phyloP scores from a whole-genome alignment of 306 rosid species.

The Ochetophila trinervis region DNA sequence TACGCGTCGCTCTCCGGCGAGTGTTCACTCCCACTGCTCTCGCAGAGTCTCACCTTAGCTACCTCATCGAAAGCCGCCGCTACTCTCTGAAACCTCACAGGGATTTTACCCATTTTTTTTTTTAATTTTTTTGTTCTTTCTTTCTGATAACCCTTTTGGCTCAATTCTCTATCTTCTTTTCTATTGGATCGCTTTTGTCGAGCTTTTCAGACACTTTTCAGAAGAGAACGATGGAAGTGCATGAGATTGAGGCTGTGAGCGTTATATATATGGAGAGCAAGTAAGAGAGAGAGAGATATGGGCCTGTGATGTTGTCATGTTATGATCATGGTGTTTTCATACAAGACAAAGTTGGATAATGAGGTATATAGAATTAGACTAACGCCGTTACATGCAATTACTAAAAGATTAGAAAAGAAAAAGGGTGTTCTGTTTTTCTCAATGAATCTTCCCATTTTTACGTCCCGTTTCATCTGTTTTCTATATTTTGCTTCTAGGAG shows the following conservation, averaged over 20 bases:
- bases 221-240: conserved; percentile 2
- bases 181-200: background rate
- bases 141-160: background rate
- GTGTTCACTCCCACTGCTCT: conserved; percentile 89
- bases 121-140: too few relatives aligned
- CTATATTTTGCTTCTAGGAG: background rate
- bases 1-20: conserved; percentile 55
- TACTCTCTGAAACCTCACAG: conserved; percentile 54
- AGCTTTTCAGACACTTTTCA: background rate
- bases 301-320: conserved; percentile 15
- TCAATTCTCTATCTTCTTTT: background rate
- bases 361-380: conserved; percentile 2
- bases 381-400: conserved; percentile 25
- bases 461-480: conserved; percentile 16
- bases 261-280: background rate
- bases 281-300: background rate
- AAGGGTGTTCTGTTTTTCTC: background rate
- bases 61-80: conserved; percentile 64
- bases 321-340: conserved; percentile 39
- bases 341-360: background rate
- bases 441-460: conserved; percentile 21
- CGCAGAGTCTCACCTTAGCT: conserved; percentile 47
- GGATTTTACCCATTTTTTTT: conserved; percentile 22
- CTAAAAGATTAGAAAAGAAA: background rate
- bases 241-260: background rate